Percentiles rank a stretch among this genome's conserved stretches.
These are phyloP conservation scores for Lipomyces chichibuensis DNA, from an alignment of 805 yeast genomes.

Conservation along the genomic window DNA sequence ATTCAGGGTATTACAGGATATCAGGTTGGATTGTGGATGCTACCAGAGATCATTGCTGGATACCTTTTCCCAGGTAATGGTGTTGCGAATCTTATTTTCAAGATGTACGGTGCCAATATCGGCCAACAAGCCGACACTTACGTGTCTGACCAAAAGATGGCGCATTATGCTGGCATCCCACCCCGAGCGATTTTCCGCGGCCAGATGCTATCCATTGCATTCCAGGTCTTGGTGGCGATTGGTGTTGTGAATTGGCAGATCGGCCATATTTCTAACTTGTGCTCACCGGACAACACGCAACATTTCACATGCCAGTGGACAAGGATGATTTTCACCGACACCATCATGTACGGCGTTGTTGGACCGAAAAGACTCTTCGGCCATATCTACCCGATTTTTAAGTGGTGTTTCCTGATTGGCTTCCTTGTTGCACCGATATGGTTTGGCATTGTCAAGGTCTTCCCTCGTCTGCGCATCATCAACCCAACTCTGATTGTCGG, in stretches of 20 bases:
- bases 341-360: slow-evolving; percentile 64
- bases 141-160: slow-evolving; percentile 61
- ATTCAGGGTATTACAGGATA: slow-evolving; percentile 54
- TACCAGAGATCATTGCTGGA: slow-evolving; percentile 67
- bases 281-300: slow-evolving; percentile 47
- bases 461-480: slow-evolving; percentile 10
- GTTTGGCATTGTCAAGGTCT: not conserved
- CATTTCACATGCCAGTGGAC: slow-evolving; percentile 54
- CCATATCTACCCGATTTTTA: slow-evolving; percentile 55
- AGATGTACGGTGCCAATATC: slow-evolving; percentile 54
- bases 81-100: slow-evolving; percentile 63
- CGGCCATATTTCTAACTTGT: slow-evolving; percentile 48
- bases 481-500: slow-evolving; percentile 26
- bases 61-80: slow-evolving; percentile 66
- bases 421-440: slow-evolving; percentile 43
- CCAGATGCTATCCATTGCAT: slow-evolving; percentile 51
- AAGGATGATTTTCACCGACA: slow-evolving; percentile 56
- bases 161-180: slow-evolving; percentile 65
- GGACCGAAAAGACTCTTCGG: slow-evolving; percentile 66
- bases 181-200: slow-evolving; percentile 63
- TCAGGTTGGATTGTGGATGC: slow-evolving; percentile 45
- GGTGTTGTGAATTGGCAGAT: slow-evolving; percentile 51
- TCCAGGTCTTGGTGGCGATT: slow-evolving; percentile 52
- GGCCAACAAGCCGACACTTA: slow-evolving; percentile 63
- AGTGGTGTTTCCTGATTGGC: slow-evolving; percentile 65